Base-by-base conservation (phyloP, 345 rosid species). In the Eucalyptus pauciflora region DNA sequence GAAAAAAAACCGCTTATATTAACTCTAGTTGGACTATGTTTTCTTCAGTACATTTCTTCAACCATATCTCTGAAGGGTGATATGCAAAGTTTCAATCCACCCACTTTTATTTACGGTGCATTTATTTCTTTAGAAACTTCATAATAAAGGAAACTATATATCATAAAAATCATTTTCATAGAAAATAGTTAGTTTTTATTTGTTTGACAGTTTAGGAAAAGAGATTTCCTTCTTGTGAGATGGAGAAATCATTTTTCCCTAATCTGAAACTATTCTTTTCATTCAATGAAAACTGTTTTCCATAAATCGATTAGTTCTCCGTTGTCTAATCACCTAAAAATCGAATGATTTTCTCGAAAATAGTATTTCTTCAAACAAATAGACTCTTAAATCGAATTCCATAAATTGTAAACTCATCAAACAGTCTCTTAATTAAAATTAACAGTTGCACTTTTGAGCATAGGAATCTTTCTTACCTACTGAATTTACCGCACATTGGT, bases 231-330 rank as follows among this genome's bases (percentile, higher is more conserved):
- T 62, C 1, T 62, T 62, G 15, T 7, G 6, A 13, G 33, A 62
- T 25, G 9, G 33, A n/a, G 16, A 27, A 62, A 29, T 62, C 69
- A 10, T 62, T 56, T 56, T 56, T 12, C 29, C 25, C 13, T 29
- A 24, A 56, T 56, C 13, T 4, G 13, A 10, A 24, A 22, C 13
- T 24, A 1, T 22, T 56, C 6, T 24, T 24, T 56, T 24, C 2
- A 52, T 52, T 52, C 20, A 52, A 52, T 52, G 20, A 52, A 52
- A 52, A 7, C 20, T 52, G 5, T 52, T 52, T 56, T 56, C 13
- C 1, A 0, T 24, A 24, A 10, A 24, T 56, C 0, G 11, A 29
- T 62, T 62, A 13, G 7, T 62, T 62, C 4, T 62, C 33, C 8
- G 4, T 29, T 15, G 6, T 62, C 69, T 27, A 62, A 62, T 27